Percentiles rank a stretch among this genome's conserved stretches.
These are phyloP conservation scores for Uronychia setigera DNA, from an alignment of 73 alveolate genomes.

Conservation along the genomic window DNA sequence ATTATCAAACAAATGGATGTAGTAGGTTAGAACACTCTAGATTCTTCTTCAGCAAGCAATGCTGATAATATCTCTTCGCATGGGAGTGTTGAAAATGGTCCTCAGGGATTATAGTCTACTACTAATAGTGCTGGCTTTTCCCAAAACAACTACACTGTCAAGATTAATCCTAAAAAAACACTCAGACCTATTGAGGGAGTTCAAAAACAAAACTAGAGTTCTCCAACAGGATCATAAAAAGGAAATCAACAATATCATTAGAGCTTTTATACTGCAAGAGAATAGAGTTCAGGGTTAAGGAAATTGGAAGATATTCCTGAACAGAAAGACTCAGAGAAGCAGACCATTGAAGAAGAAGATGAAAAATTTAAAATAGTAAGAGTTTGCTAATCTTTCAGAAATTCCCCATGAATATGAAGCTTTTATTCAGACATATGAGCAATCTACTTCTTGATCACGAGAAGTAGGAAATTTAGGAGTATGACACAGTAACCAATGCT, in stretches of 20 bases:
- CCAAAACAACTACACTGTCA: neutral
- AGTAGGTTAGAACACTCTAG: neutral
- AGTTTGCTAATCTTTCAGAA: neutral
- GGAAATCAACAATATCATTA: neutral
- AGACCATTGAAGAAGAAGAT: constrained; percentile 1
- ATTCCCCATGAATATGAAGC: constrained; percentile 8
- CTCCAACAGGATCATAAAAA: neutral
- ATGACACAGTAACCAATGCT: constrained; percentile 9
- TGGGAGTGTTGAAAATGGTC: neutral
- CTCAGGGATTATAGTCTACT: no score
- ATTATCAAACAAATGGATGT: neutral
- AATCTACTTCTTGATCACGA: constrained; percentile 1
- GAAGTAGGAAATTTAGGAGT: constrained; percentile 6
- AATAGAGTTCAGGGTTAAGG: neutral
- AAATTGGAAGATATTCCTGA: neutral
- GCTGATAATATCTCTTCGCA: neutral
- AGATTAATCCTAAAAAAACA: neutral
- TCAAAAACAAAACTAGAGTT: neutral
- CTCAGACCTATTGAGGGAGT: neutral
- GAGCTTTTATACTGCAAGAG: neutral
- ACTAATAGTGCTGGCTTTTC: no score
- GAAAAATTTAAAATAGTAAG: neutral
- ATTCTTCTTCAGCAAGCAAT: neutral
- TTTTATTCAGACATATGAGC: neutral
- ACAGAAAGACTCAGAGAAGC: neutral